Percentiles rank a stretch among this genome's conserved stretches.
Evolutionary conservation across 305 asterid species (phyloP).

Genomic region (Fraxinus nigra): DNA sequence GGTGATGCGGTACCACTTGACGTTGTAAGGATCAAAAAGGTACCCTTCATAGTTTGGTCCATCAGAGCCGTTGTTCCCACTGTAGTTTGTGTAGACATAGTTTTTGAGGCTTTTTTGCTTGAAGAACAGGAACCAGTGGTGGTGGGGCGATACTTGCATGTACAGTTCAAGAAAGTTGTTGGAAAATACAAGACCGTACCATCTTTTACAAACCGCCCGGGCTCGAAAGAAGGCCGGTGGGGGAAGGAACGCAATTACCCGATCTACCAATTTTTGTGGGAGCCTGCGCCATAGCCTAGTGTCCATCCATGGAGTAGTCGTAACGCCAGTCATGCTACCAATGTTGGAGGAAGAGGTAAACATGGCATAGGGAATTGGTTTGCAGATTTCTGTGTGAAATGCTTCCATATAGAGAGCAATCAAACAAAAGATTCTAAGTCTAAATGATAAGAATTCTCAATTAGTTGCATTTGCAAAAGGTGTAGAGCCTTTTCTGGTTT

Average conservation of each 20-base stretch:
- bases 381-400: conserved; percentile 43
- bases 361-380: conserved; percentile 42
- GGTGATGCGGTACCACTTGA: conserved; percentile 59
- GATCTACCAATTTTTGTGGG: conserved; percentile 65
- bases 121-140: conserved; percentile 74
- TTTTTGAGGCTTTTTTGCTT: conserved; percentile 49
- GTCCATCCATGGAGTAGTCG: conserved; percentile 62
- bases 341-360: conserved; percentile 20
- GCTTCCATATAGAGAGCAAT: conserved; percentile 47
- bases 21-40: conserved; percentile 60
- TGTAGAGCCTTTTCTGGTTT: neutral
- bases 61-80: neutral
- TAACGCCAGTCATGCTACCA: conserved; percentile 11
- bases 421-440: neutral
- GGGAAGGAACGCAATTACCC: conserved; percentile 71
- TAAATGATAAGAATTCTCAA: neutral
- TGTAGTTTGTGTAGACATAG: conserved; percentile 37
- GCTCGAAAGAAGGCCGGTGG: conserved; percentile 84
- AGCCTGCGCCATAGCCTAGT: conserved; percentile 79
- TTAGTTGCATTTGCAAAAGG: neutral
- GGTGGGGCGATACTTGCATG: conserved; percentile 52
- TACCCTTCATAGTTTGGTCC: conserved; percentile 43
- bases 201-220: conserved; percentile 76
- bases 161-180: conserved; percentile 58
- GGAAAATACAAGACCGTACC: conserved; percentile 75